These are phyloP conservation scores for Acidiella bohemica DNA, from an alignment of 495 filamentous ascomycete species.

Conservation along the genomic window DNA sequence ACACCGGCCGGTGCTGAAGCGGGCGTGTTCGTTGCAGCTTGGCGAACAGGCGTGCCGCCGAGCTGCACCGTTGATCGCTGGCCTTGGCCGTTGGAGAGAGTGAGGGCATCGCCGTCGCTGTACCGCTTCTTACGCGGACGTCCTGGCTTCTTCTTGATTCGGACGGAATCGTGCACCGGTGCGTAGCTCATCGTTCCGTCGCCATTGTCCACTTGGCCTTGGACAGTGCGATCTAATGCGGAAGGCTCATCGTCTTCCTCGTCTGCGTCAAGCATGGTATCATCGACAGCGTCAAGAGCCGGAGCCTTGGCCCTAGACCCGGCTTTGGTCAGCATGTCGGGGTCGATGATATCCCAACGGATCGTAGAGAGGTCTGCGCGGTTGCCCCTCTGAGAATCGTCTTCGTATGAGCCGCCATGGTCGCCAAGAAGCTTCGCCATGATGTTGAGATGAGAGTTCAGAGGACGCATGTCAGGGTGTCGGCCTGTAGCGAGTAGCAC, in stretches of 20 bases:
- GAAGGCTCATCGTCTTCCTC: constrained; percentile 24
- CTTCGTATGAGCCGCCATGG: constrained; percentile 26
- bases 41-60: neutral
- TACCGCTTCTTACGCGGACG: neutral
- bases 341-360: constrained; percentile 56
- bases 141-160: constrained; percentile 6
- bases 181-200: constrained; percentile 2
- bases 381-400: constrained; percentile 27
- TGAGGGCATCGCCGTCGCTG: neutral
- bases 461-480: constrained; percentile 40
- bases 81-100: neutral
- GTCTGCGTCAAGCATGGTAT: constrained; percentile 13
- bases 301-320: constrained; percentile 21
- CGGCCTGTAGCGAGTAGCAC: constrained; percentile 46
- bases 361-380: constrained; percentile 46
- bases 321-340: no score
- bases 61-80: no score
- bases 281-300: neutral
- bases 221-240: neutral
- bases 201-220: constrained; percentile 8
- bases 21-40: neutral
- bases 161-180: neutral
- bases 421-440: constrained; percentile 15
- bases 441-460: constrained; percentile 46
- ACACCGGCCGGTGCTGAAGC: constrained; percentile 3